Base-by-base conservation (phyloP, 768 basidiomycete species). In the Harrya chromipes region DNA sequence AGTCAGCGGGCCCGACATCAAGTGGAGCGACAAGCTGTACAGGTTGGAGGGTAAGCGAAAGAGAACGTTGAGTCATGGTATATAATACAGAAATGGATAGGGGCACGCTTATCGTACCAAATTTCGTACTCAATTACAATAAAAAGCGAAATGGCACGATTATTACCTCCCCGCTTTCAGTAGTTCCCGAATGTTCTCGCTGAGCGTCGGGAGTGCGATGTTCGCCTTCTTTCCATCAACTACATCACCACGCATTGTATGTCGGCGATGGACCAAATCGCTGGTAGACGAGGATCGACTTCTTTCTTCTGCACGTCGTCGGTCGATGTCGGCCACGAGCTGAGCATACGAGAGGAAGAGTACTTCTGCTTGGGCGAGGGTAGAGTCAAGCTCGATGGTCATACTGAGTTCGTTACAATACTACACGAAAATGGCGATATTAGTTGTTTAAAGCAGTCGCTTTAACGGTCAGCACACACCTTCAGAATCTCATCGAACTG, bases 381-480 rank as follows among this genome's bases (percentile, higher is more conserved):
- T 95, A 1, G 86, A 83, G 65, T 97, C 88, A n/a, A 98, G 80
- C 65, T 98, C 97, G 58, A 99, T 95, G 44, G 93, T 91, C 86
- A 92, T 92, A 70, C 87, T 90, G 53, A 95, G 82, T 59, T 95
- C 91, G 62, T 94, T 95, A 74, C 90, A 91, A 60, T 94, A 97
- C 85, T 63, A 34, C 12, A 29, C 87, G 57, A 29, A 38, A 27
- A 51, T 26, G 6, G 26, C 50, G 2, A 26, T 6, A 36, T 46
- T 58, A 19, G 49, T 46, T 40, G 21, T 42, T 46, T 29, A 9
- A 5, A 45, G 33, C 31, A 24, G 4, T 42, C 16, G 17, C 19
- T 2, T 24, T n/a, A 19, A 17, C 29, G 20, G 11, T 40, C 14
- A 40, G 24, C 11, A 44, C 66, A 51, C 43, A 65, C 63, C 55